Conservation (phyloP, 768 basidiomycete species). For the Scleroderma bovista region DNA sequence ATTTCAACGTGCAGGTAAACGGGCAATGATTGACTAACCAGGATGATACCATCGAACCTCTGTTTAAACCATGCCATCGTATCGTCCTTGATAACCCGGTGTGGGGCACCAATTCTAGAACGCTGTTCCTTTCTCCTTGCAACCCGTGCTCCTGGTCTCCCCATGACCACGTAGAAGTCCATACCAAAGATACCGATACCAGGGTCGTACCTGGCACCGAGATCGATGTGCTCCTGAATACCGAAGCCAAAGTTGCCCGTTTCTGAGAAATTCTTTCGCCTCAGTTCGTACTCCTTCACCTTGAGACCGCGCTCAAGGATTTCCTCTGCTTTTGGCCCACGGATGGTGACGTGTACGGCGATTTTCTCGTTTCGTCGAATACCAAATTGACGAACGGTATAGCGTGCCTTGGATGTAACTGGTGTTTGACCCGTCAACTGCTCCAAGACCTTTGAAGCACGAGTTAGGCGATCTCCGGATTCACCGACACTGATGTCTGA, state of each 20-base stretch:
- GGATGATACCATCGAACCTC: constrained; percentile 96
- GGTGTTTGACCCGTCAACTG: constrained; percentile 99
- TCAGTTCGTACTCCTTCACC: constrained; percentile 99
- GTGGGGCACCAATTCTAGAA: constrained; percentile 79
- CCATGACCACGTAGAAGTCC: constrained; percentile 99
- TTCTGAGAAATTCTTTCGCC: constrained; percentile 95
- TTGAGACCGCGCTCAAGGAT: constrained; percentile 98
- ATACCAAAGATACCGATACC: constrained; percentile 99
- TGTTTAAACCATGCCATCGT: constrained; percentile 99
- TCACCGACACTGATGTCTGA: constrained; percentile 99
- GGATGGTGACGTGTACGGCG: constrained; percentile 97
- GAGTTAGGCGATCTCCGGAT: constrained; percentile 97
- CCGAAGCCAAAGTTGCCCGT: constrained; percentile 99
- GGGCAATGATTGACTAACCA: constrained; percentile 53
- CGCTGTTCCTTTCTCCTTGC: constrained; percentile 87
- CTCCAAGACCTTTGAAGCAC: constrained; percentile 98
- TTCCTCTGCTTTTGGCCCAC: constrained; percentile 99
- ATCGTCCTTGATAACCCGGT: constrained; percentile 94
- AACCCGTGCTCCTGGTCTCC: constrained; percentile 88
- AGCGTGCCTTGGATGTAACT: constrained; percentile 98
- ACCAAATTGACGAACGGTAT: constrained; percentile 98
- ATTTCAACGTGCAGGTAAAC: neutral
- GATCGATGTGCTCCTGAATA: constrained; percentile 98
- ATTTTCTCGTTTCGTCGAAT: constrained; percentile 99
- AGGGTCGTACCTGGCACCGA: constrained; percentile 98